These are phyloP conservation scores for Lactarius hengduanensis DNA, from an alignment of 768 basidiomycete genomes.

Conservation along the genomic window DNA sequence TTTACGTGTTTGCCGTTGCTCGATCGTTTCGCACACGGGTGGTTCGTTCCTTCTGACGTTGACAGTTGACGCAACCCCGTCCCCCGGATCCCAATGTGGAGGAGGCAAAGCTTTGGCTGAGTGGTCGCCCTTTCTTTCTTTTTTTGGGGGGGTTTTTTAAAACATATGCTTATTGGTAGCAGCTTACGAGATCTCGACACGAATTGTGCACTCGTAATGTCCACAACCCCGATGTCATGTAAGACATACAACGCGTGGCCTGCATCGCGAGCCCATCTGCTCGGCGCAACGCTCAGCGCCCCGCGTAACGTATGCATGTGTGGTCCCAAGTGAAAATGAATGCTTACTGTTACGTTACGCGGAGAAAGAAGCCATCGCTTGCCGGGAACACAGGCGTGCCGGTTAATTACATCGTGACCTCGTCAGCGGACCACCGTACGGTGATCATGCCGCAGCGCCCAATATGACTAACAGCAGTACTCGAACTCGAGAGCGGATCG, in stretches of 20 bases:
- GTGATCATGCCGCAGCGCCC: constrained; percentile 3
- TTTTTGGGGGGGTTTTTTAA: neutral
- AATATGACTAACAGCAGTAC: neutral
- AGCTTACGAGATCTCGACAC: neutral
- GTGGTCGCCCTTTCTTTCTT: neutral
- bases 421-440: constrained; percentile 12
- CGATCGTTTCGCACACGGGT: neutral
- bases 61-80: neutral
- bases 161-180: too few species aligned
- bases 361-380: neutral
- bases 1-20: neutral
- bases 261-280: neutral
- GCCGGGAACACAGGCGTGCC: neutral
- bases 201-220: neutral
- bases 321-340: neutral
- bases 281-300: neutral
- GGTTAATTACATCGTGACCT: constrained; percentile 12
- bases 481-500: neutral
- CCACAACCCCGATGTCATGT: neutral
- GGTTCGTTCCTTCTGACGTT: neutral
- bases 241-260: neutral
- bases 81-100: neutral
- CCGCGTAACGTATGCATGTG: neutral
- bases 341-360: neutral
- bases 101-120: neutral